These are phyloP conservation scores for Balansia obtecta DNA, from an alignment of 2,329 filamentous ascomycete genomes.

Conservation along the genomic window DNA sequence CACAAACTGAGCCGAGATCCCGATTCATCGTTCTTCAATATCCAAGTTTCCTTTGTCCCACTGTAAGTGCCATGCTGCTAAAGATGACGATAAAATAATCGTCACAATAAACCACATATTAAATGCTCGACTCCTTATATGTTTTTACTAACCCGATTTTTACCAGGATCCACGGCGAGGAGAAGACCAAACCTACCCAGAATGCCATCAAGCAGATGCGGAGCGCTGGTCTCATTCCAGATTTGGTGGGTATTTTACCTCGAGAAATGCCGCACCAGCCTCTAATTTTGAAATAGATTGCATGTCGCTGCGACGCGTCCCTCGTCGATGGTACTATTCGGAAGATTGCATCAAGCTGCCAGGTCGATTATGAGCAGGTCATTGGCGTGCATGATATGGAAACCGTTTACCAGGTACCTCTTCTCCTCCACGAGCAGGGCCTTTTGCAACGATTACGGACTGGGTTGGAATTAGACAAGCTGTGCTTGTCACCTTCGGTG, in stretches of 20 bases:
- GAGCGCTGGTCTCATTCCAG: conserved; percentile 62
- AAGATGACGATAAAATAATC: too few relatives aligned
- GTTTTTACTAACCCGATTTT: conserved; percentile 11
- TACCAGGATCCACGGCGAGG: conserved; percentile 41
- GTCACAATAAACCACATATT: too few relatives aligned
- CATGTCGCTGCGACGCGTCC: conserved; percentile 74
- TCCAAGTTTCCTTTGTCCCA: conserved; percentile 82
- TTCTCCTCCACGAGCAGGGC: conserved; percentile 68
- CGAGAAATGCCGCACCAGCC: neutral
- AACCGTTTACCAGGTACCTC: conserved; percentile 84
- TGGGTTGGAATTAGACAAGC: conserved; percentile 50
- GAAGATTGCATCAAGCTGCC: conserved; percentile 84
- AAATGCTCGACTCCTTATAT: neutral
- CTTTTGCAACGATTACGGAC: conserved; percentile 55
- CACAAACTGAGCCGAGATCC: conserved; percentile 53
- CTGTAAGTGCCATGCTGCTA: conserved; percentile 25
- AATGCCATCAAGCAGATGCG: conserved; percentile 75
- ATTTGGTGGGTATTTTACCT: conserved; percentile 39
- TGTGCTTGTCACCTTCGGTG: conserved; percentile 39
- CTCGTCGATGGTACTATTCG: conserved; percentile 63
- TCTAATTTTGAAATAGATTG: conserved; percentile 46
- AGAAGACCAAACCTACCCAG: conserved; percentile 97
- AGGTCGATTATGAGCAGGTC: conserved; percentile 75
- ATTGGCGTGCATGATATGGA: conserved; percentile 81
- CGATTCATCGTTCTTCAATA: conserved; percentile 62